These are phyloP conservation scores for Colletotrichum karsti DNA, from an alignment of 2,329 filamentous ascomycete genomes.

Conservation along the genomic window DNA sequence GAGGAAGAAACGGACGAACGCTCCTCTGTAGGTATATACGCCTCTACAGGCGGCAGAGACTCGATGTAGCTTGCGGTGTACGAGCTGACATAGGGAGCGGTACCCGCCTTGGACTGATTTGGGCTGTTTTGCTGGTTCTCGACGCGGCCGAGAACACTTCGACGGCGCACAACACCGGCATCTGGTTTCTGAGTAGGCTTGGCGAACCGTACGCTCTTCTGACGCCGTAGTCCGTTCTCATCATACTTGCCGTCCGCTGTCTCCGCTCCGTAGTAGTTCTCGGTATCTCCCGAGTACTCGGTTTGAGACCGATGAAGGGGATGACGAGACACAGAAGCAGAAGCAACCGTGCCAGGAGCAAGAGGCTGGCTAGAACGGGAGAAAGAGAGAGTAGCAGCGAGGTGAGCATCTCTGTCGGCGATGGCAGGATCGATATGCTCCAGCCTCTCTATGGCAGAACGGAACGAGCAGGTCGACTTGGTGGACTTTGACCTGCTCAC, in stretches of 20 bases:
- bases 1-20: constrained; percentile 56
- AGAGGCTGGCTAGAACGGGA: constrained; percentile 58
- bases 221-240: constrained; percentile 42
- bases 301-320: constrained; percentile 32
- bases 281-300: background rate
- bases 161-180: background rate
- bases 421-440: constrained; percentile 57
- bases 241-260: constrained; percentile 12
- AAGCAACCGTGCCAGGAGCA: constrained; percentile 36
- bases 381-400: constrained; percentile 70
- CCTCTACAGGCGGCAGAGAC: constrained; percentile 11
- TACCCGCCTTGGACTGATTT: background rate
- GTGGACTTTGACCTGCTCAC: constrained; percentile 56
- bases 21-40: constrained; percentile 47
- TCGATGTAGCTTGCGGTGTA: constrained; percentile 15
- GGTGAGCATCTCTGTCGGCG: constrained; percentile 67
- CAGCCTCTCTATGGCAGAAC: constrained; percentile 49
- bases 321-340: constrained; percentile 35
- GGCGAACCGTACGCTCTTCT: constrained; percentile 66
- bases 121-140: background rate
- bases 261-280: background rate
- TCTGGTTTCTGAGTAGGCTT: constrained; percentile 26
- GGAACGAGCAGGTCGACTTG: constrained; percentile 55
- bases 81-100: background rate
- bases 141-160: background rate